These are phyloP conservation scores for Clonostachys rosea DNA, from an alignment of 2,329 filamentous ascomycete genomes.

Conservation along the genomic window DNA sequence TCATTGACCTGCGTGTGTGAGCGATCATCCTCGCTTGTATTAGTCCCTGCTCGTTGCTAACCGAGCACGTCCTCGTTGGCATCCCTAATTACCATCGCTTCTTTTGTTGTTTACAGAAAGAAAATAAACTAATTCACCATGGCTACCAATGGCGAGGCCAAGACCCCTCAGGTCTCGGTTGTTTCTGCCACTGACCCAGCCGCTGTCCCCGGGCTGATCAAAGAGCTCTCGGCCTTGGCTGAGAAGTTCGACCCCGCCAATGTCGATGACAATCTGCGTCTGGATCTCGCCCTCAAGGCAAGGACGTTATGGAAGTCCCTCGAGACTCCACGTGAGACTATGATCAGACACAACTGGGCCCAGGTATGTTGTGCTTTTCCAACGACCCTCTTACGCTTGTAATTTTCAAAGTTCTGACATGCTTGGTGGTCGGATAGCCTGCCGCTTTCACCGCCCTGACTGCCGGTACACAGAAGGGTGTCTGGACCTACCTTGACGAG, in stretches of 20 bases:
- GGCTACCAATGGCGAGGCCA: background rate
- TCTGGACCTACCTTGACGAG: constrained; percentile 25
- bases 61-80: too few relatives aligned
- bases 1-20: too few relatives aligned
- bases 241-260: background rate
- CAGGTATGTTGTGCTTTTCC: constrained; percentile 18
- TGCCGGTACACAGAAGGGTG: constrained; percentile 24
- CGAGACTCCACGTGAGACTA: constrained; percentile 41
- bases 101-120: too few relatives aligned
- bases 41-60: too few relatives aligned
- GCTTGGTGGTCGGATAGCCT: constrained; percentile 6
- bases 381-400: background rate
- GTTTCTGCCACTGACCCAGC: constrained; percentile 1
- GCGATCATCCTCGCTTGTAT: too few relatives aligned
- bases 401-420: background rate
- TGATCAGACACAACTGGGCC: constrained; percentile 39
- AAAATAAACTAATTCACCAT: too few relatives aligned
- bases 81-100: too few relatives aligned
- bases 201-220: constrained; percentile 2
- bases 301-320: constrained; percentile 23
- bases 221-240: constrained; percentile 3
- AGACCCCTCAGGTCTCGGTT: constrained; percentile 1
- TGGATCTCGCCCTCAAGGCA: constrained; percentile 24
- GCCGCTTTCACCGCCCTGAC: constrained; percentile 15
- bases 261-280: constrained; percentile 10